phyloP scores from a whole-genome alignment of 352 stramenopile genomes.

The Globisporangium parvum region DNA sequence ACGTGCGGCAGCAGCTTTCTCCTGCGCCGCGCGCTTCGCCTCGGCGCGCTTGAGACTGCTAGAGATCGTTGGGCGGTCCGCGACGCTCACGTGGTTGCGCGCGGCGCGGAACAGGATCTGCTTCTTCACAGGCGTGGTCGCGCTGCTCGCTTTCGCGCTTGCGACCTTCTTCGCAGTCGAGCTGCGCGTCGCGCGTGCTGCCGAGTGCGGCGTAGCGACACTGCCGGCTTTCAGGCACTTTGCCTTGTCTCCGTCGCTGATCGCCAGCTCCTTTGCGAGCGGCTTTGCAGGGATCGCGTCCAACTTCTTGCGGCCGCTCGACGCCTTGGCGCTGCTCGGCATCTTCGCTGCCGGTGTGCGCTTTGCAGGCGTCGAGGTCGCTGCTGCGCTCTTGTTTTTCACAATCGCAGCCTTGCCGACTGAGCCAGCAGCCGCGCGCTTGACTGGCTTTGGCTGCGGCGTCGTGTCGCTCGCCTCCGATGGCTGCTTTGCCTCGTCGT shows the following conservation, averaged over 20 bases:
- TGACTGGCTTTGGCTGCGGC: slow-evolving; percentile 9
- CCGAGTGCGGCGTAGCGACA: neutral
- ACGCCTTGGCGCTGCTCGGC: slow-evolving; percentile 10
- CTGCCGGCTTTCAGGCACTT: slow-evolving; percentile 10
- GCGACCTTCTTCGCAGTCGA: slow-evolving; percentile 3
- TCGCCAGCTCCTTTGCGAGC: slow-evolving; percentile 10
- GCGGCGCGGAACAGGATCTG: slow-evolving; percentile 8
- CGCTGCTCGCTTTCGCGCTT: neutral
- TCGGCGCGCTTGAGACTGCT: slow-evolving; percentile 12
- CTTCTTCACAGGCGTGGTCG: slow-evolving; percentile 5
- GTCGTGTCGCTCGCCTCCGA: neutral
- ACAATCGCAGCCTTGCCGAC: slow-evolving; percentile 9
- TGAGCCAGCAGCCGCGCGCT: slow-evolving; percentile 3
- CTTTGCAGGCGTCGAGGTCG: slow-evolving; percentile 2
- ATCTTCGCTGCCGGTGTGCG: slow-evolving; percentile 9
- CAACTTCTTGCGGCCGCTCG: slow-evolving; percentile 12
- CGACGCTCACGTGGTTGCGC: slow-evolving; percentile 12
- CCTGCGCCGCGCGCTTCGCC: slow-evolving; percentile 6
- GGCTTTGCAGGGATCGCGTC: slow-evolving; percentile 13
- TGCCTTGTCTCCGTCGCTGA: slow-evolving; percentile 10
- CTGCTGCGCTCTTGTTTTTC: neutral
- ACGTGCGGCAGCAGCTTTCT: neutral
- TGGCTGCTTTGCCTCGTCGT: neutral
- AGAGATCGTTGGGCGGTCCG: slow-evolving; percentile 13
- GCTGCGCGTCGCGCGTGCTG: slow-evolving; percentile 10